These are phyloP conservation scores for Sonneratia caseolaris DNA, from an alignment of 345 rosid species.

Conservation along the genomic window DNA sequence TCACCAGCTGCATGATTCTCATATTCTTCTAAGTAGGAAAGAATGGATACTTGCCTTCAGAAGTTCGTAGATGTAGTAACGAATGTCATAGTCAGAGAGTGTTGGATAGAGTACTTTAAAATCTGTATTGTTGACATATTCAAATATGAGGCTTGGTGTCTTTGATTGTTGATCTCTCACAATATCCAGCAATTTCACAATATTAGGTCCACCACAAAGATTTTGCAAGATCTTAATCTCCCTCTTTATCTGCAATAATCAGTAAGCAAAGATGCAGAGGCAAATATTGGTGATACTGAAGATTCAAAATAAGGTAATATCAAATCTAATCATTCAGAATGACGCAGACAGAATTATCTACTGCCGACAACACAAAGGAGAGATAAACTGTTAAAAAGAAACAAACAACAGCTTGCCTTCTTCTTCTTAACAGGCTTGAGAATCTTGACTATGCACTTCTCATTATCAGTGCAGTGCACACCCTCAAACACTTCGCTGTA, in stretches of 20 bases:
- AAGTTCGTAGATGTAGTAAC: conserved; percentile 85
- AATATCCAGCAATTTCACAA: conserved; percentile 84
- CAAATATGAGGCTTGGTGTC: conserved; percentile 92
- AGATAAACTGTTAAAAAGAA: not conserved
- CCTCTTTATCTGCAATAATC: conserved; percentile 79
- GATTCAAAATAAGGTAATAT: not conserved
- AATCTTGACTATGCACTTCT: conserved; percentile 89
- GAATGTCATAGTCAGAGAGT: conserved; percentile 72
- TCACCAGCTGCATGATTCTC: not conserved
- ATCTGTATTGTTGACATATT: conserved; percentile 85
- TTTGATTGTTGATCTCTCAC: conserved; percentile 96
- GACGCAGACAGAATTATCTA: not conserved
- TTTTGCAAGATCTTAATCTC: conserved; percentile 96
- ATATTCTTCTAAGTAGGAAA: not conserved
- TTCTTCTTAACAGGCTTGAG: conserved; percentile 98
- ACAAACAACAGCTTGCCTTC: conserved; percentile 44
- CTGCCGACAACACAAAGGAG: not conserved
- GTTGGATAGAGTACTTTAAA: conserved; percentile 93
- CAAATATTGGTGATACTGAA: not conserved
- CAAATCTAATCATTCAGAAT: not conserved
- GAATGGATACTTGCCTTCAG: conserved; percentile 47
- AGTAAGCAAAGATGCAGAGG: conserved; percentile 1
- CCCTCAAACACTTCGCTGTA: conserved; percentile 98
- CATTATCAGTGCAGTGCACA: conserved; percentile 61
- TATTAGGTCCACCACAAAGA: conserved; percentile 95